Evolutionary conservation across 495 filamentous ascomycete species (phyloP), one percentile per base, ranked within the genome.

Genomic region (Aspergillus egyptiacus): DNA sequence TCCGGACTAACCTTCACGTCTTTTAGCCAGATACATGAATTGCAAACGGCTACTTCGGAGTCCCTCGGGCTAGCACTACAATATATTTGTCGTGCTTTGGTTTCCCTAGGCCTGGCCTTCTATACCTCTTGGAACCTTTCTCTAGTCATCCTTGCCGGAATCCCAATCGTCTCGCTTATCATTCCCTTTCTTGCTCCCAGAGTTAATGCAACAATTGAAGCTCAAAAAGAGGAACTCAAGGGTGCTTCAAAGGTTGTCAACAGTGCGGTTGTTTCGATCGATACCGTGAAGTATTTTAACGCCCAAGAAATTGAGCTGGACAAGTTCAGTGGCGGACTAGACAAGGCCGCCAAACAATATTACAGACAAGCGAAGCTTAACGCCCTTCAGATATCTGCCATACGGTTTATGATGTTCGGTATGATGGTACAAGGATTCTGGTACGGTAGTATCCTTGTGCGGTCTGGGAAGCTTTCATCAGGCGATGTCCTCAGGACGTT

Each of bases 361-460:
- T 63, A 80, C 15, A 65, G 72, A 28, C 87, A 91, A 58, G 86
- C 84, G 2, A 68, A 76, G 32, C 67, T 79, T 7, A 84, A 81
- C 56, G 82, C 86, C 5, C 54, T 78, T 1, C 89, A 95, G 58
- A 78, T 86, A 46, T 80, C 83, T 1, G 76, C 86, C 36, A 74
- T 86, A 34, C 82, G 84, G 34, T 74, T 95, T 54, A 78, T 87
- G 67, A 83, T 82, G 27, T 77, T 89, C 13, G 73, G 74, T 2
- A 84, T 97, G 68, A 96, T 97, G 47, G 85, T 95, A 1, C 80
- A 89, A 55, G 91, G 91, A 0, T 96, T 98, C 56, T 96, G 87
- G 80, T 95, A 89, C 62, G 91, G 90, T 0, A 79, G 82, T 41
- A 64, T 75, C 1, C 71, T 95, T 6, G 80, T 89, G 15, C 65